Evolutionary conservation across 805 yeast species (phyloP), one percentile per base, ranked within the genome.

Genomic region (Cyberlindnera veronae): DNA sequence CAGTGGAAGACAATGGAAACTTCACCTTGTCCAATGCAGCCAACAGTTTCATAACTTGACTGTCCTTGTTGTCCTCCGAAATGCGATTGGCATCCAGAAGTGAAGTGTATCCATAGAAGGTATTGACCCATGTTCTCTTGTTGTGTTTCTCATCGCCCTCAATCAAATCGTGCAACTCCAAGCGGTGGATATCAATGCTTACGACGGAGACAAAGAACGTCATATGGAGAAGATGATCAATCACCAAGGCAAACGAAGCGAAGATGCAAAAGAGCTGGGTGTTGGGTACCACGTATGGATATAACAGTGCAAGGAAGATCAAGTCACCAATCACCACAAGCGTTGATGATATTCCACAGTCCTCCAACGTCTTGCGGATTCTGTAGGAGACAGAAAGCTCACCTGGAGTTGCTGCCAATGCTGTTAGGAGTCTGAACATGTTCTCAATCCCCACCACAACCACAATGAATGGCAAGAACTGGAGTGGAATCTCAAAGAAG

Each of bases 151-250:
- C 34, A 13, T 20, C 18, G 8, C 36, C 40, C 24, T 46, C 49
- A 8, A 75, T 55, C 11, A 79, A 55, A 44, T 80, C 87, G 13
- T 73, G 73, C 14, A 81, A 66, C 49, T 82, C 90, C 20, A 74
- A 58, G 39, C 87, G 68, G 34, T 80, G 72, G 22, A 80, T 62
- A 61, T 87, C 95, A 28, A 86, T 74, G 14, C 82, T 70, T 22
- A 85, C 62, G 2, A 84, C 76, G 0, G 88, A 78, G 2, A 79
- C 65, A 43, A 84, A 74, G 57, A 69, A 85, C 1, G 90, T 75
- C 35, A 78, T 54, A 48, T 81, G 87, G 28, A 86, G 62, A 5
- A 72, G 41, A 53, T 77, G 83, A 47, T 83, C 86, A 29, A 81
- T 59, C 2, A 76, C 21, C n/a, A 84, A 49, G 0, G 81, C 71